Evolutionary conservation across 192 early-diverging fungal species (phyloP).

Genomic region (Jimgerdemannia flammicorona): DNA sequence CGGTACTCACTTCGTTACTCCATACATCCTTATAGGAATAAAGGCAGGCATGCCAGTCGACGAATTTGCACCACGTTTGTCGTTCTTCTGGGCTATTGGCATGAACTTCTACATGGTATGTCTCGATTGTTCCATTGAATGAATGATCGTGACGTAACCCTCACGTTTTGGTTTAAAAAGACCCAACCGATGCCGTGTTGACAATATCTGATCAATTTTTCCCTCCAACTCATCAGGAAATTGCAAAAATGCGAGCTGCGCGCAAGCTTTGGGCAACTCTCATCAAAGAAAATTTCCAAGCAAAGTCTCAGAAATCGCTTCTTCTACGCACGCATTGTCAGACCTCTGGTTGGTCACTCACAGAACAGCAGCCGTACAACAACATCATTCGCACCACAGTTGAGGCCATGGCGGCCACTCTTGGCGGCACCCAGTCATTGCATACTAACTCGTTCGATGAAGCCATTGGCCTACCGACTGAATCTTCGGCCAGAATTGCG

Average conservation of each 20-base stretch:
- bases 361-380: conserved; percentile 91
- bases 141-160: neutral
- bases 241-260: conserved; percentile 87
- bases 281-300: conserved; percentile 81
- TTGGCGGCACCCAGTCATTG: conserved; percentile 89
- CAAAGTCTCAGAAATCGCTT: conserved; percentile 74
- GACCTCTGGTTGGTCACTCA: conserved; percentile 89
- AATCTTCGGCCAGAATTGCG: conserved; percentile 82
- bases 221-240: conserved; percentile 44
- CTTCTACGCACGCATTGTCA: conserved; percentile 89
- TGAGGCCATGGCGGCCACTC: conserved; percentile 89
- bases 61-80: conserved; percentile 83
- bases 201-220: neutral
- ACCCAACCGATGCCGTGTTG: neutral
- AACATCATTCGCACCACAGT: conserved; percentile 86
- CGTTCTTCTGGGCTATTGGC: conserved; percentile 90
- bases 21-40: conserved; percentile 44
- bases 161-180: neutral
- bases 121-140: neutral
- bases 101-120: conserved; percentile 92
- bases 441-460: conserved; percentile 93
- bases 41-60: conserved; percentile 85
- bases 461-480: conserved; percentile 83
- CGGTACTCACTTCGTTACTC: neutral
- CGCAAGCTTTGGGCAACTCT: conserved; percentile 79